Percentiles rank a stretch among this genome's conserved stretches.
Conservation (phyloP, 2,329 filamentous ascomycete genomes). For the Fusarium multiceps region DNA sequence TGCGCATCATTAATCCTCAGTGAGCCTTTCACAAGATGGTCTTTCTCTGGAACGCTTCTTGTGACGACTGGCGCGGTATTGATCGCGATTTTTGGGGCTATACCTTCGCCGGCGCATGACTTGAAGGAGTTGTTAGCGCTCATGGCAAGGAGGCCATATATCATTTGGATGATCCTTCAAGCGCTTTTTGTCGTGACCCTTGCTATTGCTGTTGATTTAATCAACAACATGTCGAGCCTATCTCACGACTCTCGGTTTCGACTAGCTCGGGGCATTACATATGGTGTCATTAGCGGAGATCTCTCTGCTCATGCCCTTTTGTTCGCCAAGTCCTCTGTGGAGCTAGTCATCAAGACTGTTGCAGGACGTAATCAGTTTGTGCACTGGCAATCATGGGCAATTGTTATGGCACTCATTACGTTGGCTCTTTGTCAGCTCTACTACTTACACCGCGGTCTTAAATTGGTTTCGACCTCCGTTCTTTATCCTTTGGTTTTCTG, state of each 20-base stretch:
- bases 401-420: slow-evolving; percentile 81
- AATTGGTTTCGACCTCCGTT: slow-evolving; percentile 93
- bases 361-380: slow-evolving; percentile 94
- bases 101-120: slow-evolving; percentile 91
- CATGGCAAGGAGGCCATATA: slow-evolving; percentile 78
- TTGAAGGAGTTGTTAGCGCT: slow-evolving; percentile 83
- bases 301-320: slow-evolving; percentile 93
- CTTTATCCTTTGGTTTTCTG: slow-evolving; percentile 98
- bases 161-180: slow-evolving; percentile 90
- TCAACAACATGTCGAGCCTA: slow-evolving; percentile 63
- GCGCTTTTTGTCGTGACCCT: slow-evolving; percentile 77
- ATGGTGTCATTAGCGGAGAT: slow-evolving; percentile 90
- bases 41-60: slow-evolving; percentile 87
- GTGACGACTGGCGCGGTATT: slow-evolving; percentile 89
- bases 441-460: slow-evolving; percentile 92
- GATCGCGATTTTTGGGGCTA: slow-evolving; percentile 93
- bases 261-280: slow-evolving; percentile 83
- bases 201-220: slow-evolving; percentile 69
- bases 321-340: slow-evolving; percentile 95
- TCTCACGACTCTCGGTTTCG: slow-evolving; percentile 74
- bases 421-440: slow-evolving; percentile 92
- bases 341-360: slow-evolving; percentile 87
- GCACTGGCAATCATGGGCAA: slow-evolving; percentile 93
- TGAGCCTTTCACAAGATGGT: slow-evolving; percentile 94
- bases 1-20: slow-evolving; percentile 93